Base-by-base conservation (phyloP, 495 filamentous ascomycete species). In the Ascodesmis nigricans region DNA sequence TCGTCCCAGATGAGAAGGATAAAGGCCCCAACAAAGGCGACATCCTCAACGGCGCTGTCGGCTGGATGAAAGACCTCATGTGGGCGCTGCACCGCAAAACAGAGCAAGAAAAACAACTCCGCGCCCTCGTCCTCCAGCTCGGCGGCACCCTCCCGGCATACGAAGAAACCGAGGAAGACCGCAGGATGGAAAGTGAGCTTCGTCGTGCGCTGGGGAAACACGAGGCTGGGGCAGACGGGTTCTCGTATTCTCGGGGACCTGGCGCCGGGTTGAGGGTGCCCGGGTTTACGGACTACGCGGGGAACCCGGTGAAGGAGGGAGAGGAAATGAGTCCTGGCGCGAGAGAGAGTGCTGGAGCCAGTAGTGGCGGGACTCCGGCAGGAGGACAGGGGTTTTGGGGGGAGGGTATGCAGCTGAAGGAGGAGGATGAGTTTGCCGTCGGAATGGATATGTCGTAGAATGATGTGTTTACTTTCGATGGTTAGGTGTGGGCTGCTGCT, bases 11-110 rank as follows among this genome's bases (percentile, higher is more conserved):
- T 45, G 87, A 97, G 41, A 97, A 95, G 46, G 87, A 97, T 56
- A 93, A 95, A 44, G 90, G 90, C 0, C 87, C 87, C 0, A 95
- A 95, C 63, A 97, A 97, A 57, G 87, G 87, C 26, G 87, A 97
- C 49, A 95, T 97, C 34, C 71, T 97, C 35, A 95, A 95, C 51
- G 87, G 87, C 19, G 77, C 87, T 10, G 87, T 97, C 30, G 75
- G 78, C 55, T 97, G 87, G 87, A 92, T 75, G 40, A 72, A 84
- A 29, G 87, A 97, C 56, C 60, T 97, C 27, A 95, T 97, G 87
- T 95, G 87, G 87, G 67, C 82, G 52, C 58, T 91, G 24, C 67
- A 90, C 44, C 58, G 73, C 40, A 91, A 91, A 55, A 61, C 84
- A 31, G 71, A 84, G 46, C 81, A 92, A 49, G 75, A 91, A 51